Evolutionary conservation across 768 basidiomycete species (phyloP), one percentile per base, ranked within the genome.

Genomic region (Xerocomellus amylosporus): DNA sequence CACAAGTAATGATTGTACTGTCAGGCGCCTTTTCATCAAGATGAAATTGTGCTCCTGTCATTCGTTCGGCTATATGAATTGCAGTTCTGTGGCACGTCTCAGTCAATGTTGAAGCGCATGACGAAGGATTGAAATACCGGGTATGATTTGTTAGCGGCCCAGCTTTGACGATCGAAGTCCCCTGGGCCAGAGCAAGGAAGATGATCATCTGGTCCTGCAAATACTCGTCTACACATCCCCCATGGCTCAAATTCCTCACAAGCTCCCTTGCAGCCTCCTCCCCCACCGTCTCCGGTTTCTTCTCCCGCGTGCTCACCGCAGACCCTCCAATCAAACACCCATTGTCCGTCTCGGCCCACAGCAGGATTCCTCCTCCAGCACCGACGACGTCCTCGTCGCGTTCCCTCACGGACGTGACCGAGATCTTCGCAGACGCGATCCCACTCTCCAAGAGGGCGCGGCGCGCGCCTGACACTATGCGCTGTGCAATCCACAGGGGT

Each of bases 121-220:
- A 46, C 34, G n/a, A 44, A 45, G 51, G 38, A 24, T 33, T 19
- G 8, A 63, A 71, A 26, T 51, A 86, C 88, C 75, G 77, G 8
- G 89, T 90, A 70, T 91, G 89, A 56, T 87, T 67, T 20, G 78
- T 83, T 33, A 90, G 60, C 5, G 82, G 86, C 2, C 81, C 79
- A 24, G 71, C 78, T 43, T 73, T 75, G 26, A 91, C 73, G 49
- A 73, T 74, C 12, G 87, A 90, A 24, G 61, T 76, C 5, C 87
- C 87, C 46, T 83, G 69, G 9, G 88, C 87, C 17, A 91, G 75
- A 9, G 87, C 87, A 72, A 90, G 81, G 63, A 89, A 85, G 36
- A 90, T 79, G 43, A 90, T 82, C 19, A 90, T 84, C 63, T 91
- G 89, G 67, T 92, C 90, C 75, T 89, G 80, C 61, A 81, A 53